Conservation (phyloP, 78 protist species). For the Bodo saltans region DNA sequence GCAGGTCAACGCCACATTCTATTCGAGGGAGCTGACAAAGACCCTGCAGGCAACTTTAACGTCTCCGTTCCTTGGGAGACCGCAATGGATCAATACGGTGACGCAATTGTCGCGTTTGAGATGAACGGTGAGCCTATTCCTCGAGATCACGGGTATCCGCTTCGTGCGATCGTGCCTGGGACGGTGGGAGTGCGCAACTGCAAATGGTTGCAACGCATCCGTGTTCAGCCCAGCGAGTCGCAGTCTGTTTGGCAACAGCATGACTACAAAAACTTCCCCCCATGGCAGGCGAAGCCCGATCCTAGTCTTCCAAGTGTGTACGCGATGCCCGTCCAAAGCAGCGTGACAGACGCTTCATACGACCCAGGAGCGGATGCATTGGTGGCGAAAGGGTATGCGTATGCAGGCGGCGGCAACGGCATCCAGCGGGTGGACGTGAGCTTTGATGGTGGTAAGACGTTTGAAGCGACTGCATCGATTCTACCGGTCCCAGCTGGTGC, state of each 20-base stretch:
- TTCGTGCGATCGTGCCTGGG: slow-evolving; percentile 89
- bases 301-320: slow-evolving; percentile 46
- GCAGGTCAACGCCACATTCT: slow-evolving; percentile 26
- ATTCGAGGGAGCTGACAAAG: slow-evolving; percentile 47
- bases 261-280: slow-evolving; percentile 68
- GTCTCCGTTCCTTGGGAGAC: slow-evolving; percentile 53
- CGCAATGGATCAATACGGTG: slow-evolving; percentile 53
- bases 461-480: slow-evolving; percentile 57
- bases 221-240: slow-evolving; percentile 39
- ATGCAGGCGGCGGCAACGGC: slow-evolving; percentile 79
- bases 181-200: slow-evolving; percentile 77
- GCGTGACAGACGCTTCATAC: slow-evolving; percentile 48
- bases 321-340: slow-evolving; percentile 66
- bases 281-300: slow-evolving; percentile 32
- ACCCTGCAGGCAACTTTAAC: slow-evolving; percentile 28
- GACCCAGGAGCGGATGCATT: not conserved
- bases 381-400: slow-evolving; percentile 58
- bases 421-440: slow-evolving; percentile 83
- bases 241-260: slow-evolving; percentile 67
- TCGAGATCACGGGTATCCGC: slow-evolving; percentile 80
- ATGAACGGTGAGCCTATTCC: slow-evolving; percentile 80
- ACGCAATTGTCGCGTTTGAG: slow-evolving; percentile 82
- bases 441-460: slow-evolving; percentile 68
- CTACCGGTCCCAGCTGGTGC: not conserved
- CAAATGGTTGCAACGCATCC: slow-evolving; percentile 72